Base-by-base conservation (phyloP, 2,329 filamentous ascomycete genomes). In the Cladosporium austrohemisphaericum region DNA sequence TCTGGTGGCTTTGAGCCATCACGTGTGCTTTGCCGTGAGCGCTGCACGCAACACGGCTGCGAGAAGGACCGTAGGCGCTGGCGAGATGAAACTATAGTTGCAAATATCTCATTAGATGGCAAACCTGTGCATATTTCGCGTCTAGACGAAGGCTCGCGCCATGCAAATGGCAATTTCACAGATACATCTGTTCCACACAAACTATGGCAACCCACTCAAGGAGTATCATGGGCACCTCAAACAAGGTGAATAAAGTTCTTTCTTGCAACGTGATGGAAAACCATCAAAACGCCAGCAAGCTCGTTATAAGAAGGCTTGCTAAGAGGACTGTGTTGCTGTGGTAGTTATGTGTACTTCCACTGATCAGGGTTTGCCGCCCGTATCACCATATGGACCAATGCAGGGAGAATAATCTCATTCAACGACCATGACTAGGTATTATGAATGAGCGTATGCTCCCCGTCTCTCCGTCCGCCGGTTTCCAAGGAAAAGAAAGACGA, bases 1-100 rank as follows among this genome's bases (percentile, higher is more conserved):
- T 37, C 59, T 89, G 31, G 76, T 90, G 22, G 84, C 83, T 2
- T 60, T 88, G 53, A 84, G 81, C 61, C 77, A 83, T 57, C 85
- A 90, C 65, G 77, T 88, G 52, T 77, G 76, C 16, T 70, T 89
- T 61, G 77, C 85, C 23, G 60, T 89, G 37, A 74, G 75, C 51
- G 75, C 78, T n/a, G 76, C 76, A 58, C 78, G 84, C 57, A 90
- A 89, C 66, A 68, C 68, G n/a, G 73, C 78, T 29, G 70, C 71
- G 36, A 71, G 74, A 53, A 69, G 71, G 38, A 72, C 68, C 50
- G 44, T 47, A 4, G 25, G 22, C 18, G 55, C 41, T 10, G 55
- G 46, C 8, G 50, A 49, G 44, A 36, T 49, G 37, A 62, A 60
- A 51, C 40, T 60, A 36, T 61, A 59, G 46, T 36, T 37, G 37